phyloP scores from a whole-genome alignment of 805 yeast genomes.

The Grigorovia yakushimaensis region DNA sequence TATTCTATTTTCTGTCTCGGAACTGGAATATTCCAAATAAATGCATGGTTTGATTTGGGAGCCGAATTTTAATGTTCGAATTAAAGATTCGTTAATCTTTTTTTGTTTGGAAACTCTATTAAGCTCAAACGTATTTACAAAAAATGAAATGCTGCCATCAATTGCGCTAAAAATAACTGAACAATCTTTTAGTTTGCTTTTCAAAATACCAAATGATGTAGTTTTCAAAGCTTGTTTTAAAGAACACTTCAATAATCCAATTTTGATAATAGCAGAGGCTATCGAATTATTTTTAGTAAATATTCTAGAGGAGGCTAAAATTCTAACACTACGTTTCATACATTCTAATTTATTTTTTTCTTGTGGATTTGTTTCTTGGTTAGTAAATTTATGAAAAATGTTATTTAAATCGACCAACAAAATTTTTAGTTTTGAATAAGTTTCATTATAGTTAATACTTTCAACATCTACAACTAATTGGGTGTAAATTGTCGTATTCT shows the following conservation, averaged over 20 bases:
- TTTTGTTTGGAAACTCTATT: slow-evolving; percentile 5
- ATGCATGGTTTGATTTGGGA: slow-evolving; percentile 33
- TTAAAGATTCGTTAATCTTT: slow-evolving; percentile 21
- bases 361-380: neutral
- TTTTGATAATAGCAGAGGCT: slow-evolving; percentile 11
- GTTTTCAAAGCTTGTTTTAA: slow-evolving; percentile 7
- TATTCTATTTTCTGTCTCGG: slow-evolving; percentile 19
- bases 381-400: neutral
- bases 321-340: slow-evolving; percentile 21
- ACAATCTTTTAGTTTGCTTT: slow-evolving; percentile 5
- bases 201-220: slow-evolving; percentile 14
- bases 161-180: slow-evolving; percentile 9
- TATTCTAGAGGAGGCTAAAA: slow-evolving; percentile 19
- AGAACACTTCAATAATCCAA: slow-evolving; percentile 8
- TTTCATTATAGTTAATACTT: neutral
- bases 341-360: neutral
- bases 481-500: neutral
- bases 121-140: slow-evolving; percentile 7
- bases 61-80: slow-evolving; percentile 28
- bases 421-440: neutral
- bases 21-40: slow-evolving; percentile 30
- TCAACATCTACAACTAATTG: neutral
- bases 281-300: slow-evolving; percentile 12
- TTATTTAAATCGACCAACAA: neutral
- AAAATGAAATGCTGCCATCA: slow-evolving; percentile 9